A percentile compares a stretch with the other conserved stretches of the same genome.
Conservation (phyloP, 306 rosid species). For the Corylus americana region DNA sequence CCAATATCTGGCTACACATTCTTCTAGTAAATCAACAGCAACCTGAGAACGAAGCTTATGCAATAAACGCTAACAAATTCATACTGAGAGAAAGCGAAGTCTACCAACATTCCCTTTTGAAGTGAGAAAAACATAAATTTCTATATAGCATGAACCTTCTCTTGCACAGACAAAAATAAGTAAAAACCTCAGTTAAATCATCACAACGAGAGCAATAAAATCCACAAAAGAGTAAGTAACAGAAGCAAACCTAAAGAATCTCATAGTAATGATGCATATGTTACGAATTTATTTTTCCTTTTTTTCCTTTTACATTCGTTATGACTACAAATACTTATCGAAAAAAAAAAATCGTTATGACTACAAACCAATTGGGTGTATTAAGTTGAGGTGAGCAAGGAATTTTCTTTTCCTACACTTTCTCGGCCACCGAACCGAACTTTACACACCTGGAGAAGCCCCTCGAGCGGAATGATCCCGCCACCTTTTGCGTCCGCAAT, state of each 20-base stretch:
- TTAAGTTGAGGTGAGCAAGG: neutral
- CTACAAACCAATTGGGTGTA: neutral
- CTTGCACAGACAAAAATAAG: neutral
- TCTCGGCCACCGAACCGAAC: neutral
- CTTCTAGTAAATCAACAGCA: neutral
- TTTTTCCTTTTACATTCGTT: neutral
- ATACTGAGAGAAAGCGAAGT: neutral
- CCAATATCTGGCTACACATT: neutral
- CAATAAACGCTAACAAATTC: neutral
- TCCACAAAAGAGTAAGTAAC: neutral
- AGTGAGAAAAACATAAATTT: neutral
- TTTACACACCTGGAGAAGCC: conserved; percentile 34
- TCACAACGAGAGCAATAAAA: neutral
- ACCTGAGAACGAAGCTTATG: neutral
- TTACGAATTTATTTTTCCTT: neutral
- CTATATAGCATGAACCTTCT: neutral
- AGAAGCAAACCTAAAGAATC: neutral
- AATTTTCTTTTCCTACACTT: neutral
- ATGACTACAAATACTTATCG: neutral
- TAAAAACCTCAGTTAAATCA: neutral
- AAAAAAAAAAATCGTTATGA: neutral
- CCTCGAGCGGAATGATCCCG: conserved; percentile 41
- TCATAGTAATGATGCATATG: neutral
- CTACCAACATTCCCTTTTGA: neutral
- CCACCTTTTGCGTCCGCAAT: conserved; percentile 35